phyloP scores from a whole-genome alignment of 2,329 filamentous ascomycete species.

The Dactylonectria estremocensis region DNA sequence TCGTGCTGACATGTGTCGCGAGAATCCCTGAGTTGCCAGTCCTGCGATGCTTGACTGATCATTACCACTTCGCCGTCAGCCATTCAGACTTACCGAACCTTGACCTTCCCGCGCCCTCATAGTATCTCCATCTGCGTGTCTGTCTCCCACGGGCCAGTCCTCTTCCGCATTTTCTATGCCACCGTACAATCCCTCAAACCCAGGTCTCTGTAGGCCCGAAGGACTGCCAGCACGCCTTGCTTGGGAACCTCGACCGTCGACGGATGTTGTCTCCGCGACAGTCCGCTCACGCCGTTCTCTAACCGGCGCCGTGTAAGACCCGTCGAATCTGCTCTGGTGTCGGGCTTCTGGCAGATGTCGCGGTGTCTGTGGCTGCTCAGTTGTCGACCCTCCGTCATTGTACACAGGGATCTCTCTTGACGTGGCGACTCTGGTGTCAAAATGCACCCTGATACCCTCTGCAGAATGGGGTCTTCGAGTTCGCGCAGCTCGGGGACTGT shows the following conservation, averaged over 20 bases:
- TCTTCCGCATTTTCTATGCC: slow-evolving; percentile 66
- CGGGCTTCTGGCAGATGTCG: slow-evolving; percentile 43
- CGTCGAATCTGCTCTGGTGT: slow-evolving; percentile 43
- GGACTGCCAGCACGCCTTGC: slow-evolving; percentile 53
- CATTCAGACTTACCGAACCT: background rate
- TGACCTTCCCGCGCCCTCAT: background rate
- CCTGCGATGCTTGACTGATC: too few species aligned
- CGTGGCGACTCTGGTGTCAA: background rate
- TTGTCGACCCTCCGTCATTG: slow-evolving; percentile 35
- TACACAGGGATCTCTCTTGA: slow-evolving; percentile 40
- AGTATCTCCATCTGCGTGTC: background rate
- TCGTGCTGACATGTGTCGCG: background rate
- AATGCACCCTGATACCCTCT: background rate
- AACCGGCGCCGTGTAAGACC: slow-evolving; percentile 41
- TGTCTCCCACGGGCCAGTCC: background rate
- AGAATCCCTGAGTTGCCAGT: background rate
- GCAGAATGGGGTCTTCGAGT: background rate
- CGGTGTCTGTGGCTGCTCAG: slow-evolving; percentile 44
- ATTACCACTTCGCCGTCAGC: background rate
- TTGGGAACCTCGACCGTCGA: slow-evolving; percentile 24
- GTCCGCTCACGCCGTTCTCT: slow-evolving; percentile 27
- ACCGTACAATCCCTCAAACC: slow-evolving; percentile 63
- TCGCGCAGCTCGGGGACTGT: background rate
- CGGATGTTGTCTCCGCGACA: slow-evolving; percentile 11
- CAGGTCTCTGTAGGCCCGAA: slow-evolving; percentile 57